Conservation (phyloP, 805 yeast species). For the Starmerella bombi region DNA sequence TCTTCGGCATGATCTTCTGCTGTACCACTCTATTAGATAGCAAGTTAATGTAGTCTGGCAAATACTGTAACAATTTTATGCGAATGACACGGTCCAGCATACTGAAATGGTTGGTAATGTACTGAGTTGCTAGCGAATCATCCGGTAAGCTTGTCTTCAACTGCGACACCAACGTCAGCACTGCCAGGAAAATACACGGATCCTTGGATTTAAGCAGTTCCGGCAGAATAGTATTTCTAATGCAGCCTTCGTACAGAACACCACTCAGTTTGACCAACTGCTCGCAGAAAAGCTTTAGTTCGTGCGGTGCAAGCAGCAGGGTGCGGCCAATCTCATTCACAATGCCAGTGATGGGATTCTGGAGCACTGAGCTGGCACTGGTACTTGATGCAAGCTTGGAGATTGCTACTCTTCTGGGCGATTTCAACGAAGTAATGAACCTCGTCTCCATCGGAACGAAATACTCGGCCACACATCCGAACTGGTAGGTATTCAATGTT, state of each 20-base stretch:
- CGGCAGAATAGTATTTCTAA: constrained; percentile 35
- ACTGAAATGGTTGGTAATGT: constrained; percentile 48
- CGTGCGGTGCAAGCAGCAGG: constrained; percentile 25
- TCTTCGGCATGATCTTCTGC: constrained; percentile 50
- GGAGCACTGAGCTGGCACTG: constrained; percentile 20
- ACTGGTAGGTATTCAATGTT: constrained; percentile 46
- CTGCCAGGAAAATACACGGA: constrained; percentile 19
- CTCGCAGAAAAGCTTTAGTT: constrained; percentile 10
- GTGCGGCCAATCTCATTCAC: constrained; percentile 41
- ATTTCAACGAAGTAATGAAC: constrained; percentile 8
- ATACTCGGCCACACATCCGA: constrained; percentile 43
- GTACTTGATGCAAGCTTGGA: constrained; percentile 12
- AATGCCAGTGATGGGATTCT: constrained; percentile 39
- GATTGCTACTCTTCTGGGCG: constrained; percentile 15
- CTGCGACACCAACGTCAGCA: constrained; percentile 3
- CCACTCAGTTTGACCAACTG: neutral
- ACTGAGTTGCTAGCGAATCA: constrained; percentile 39
- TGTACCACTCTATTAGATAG: constrained; percentile 43
- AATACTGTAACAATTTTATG: constrained; percentile 48
- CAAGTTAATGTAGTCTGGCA: constrained; percentile 41
- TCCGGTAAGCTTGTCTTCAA: neutral
- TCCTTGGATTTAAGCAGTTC: constrained; percentile 35
- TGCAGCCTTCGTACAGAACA: constrained; percentile 4
- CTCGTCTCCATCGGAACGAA: constrained; percentile 25
- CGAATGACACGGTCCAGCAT: constrained; percentile 68